phyloP scores from a whole-genome alignment of 2,329 filamentous ascomycete genomes.

The Amauroascus niger region DNA sequence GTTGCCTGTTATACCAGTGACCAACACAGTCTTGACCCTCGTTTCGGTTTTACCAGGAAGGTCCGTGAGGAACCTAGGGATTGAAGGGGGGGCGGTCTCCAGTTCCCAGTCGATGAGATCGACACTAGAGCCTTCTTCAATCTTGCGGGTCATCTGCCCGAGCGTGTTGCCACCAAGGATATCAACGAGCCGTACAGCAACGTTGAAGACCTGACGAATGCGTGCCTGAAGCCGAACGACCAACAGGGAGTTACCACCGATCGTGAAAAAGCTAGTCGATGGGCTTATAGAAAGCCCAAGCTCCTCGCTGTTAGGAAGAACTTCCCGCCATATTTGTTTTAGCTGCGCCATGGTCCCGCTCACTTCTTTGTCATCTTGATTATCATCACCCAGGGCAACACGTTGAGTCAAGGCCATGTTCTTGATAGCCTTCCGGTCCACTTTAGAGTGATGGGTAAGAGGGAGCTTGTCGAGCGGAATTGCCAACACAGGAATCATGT shows the following conservation, averaged over 20 bases:
- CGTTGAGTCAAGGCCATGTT: not conserved
- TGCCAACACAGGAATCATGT: constrained; percentile 14
- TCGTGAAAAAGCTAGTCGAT: too few species aligned
- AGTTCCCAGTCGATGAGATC: not conserved
- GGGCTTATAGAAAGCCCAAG: too few species aligned
- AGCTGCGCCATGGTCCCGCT: too few species aligned
- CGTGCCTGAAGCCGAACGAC: too few species aligned
- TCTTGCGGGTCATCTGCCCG: too few species aligned
- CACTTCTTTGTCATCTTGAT: not conserved
- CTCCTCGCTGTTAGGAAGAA: too few species aligned
- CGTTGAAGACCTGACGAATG: too few species aligned
- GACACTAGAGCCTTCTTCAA: not conserved
- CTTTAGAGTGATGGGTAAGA: constrained; percentile 9
- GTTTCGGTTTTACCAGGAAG: not conserved
- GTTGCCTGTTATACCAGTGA: constrained; percentile 28
- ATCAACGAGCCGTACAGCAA: too few species aligned
- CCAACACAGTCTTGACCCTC: constrained; percentile 11
- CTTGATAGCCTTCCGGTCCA: constrained; percentile 9
- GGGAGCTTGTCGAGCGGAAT: constrained; percentile 11
- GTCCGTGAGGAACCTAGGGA: too few species aligned
- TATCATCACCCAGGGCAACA: not conserved
- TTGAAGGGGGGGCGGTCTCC: not conserved
- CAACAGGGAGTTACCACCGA: too few species aligned
- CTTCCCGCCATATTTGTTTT: too few species aligned
- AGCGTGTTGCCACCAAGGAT: too few species aligned